Base-by-base conservation (phyloP, 176 grass and related monocot species). In the Raddia guianensis region DNA sequence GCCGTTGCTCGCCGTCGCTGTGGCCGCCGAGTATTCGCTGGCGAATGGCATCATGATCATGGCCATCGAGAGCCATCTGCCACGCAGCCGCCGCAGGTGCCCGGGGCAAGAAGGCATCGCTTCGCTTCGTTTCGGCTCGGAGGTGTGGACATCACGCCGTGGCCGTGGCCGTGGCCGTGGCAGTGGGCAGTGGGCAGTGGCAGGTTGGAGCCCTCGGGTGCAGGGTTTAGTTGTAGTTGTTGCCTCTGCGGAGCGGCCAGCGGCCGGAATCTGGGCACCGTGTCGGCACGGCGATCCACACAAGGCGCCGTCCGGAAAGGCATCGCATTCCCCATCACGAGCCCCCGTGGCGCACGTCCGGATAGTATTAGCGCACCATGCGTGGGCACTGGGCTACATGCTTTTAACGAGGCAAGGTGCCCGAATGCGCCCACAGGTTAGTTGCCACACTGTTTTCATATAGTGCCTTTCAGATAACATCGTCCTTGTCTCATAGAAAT, bases 251-350 rank as follows among this genome's bases (percentile, higher is more conserved):
- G 1, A 0, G 27, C 27, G 27, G 27, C 72, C 67, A 66, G 68
- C 80, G 47, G 70, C 65, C 71, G 2, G 82, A 85, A 89, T 89
- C 57, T 59, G 48, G 11, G 27, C 71, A 77, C 43, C 82, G 82
- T 60, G 77, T 77, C 49, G 32, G 20, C 43, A 2, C 9, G 49
- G 66, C 72, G 82, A 89, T 66, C 87, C 82, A 52, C 82, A 81
- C 56, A 47, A 27, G n/a, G 65, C n/a, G 72, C 32, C 13, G 54
- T 40, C 66, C 71, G 8, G n/a, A 14, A 18, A 86, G 77, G 87
- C 83, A 89, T 89, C 87, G 27, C 77, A 81, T 85, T 81, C 82
- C 27, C 50, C 50, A 8, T 49, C 80, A 70, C 40, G 12, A 35
- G 20, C 37, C 47, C 59, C 14, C 37, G 37, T 2, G 13, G 49